A percentile compares a stretch with the other conserved stretches of the same genome.
phyloP scores from a whole-genome alignment of 441 rosid species.

The Manihot esculenta region DNA sequence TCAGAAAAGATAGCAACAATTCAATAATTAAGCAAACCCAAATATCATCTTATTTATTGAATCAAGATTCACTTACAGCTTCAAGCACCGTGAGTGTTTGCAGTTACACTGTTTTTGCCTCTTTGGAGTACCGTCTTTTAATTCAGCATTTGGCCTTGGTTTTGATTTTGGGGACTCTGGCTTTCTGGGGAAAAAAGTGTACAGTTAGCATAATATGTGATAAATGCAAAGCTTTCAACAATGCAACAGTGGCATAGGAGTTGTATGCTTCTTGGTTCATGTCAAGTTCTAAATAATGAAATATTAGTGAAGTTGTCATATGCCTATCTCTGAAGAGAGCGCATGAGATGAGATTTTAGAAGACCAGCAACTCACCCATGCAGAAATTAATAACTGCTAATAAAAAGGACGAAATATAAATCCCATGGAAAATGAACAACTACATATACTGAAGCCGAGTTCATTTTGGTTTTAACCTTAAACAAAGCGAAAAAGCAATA shows the following conservation, averaged over 20 bases:
- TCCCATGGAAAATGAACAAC: background rate
- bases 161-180: constrained; percentile 88
- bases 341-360: background rate
- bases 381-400: background rate
- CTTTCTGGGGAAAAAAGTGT: constrained; percentile 43
- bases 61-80: constrained; percentile 60
- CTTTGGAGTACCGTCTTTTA: constrained; percentile 91
- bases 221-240: background rate
- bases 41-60: constrained; percentile 11
- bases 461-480: background rate
- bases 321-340: background rate
- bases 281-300: background rate
- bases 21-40: background rate
- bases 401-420: background rate
- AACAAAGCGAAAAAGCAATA: background rate
- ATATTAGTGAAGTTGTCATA: background rate
- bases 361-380: background rate
- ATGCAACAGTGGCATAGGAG: background rate
- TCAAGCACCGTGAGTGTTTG: constrained; percentile 95
- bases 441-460: background rate
- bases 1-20: background rate
- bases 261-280: background rate
- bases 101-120: constrained; percentile 97
- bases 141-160: constrained; percentile 58
- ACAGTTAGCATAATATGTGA: constrained; percentile 7